Base-by-base conservation (phyloP, 768 basidiomycete genomes). In the Roridomyces roridus region DNA sequence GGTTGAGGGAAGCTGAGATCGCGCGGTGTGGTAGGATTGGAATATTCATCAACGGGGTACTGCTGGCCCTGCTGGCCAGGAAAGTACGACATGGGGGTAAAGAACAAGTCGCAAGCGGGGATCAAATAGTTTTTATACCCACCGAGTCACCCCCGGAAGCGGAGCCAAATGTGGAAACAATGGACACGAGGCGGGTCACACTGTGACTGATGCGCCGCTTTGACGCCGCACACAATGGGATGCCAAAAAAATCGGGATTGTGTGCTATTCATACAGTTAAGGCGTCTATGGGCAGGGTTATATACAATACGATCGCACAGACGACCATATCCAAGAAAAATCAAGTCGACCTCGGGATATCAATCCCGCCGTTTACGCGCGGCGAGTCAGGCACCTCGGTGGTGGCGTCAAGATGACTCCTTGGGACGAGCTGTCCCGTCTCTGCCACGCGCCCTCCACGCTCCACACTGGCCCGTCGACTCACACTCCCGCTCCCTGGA, bases 391-490 rank as follows among this genome's bases (percentile, higher is more conserved):
- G 68, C 41, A 67, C 67, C 29, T 76, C 72, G 43, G 70, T 66
- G 11, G 72, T 71, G 23, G 70, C 83, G 21, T 77, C 78, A 23
- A 80, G 77, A 40, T 78, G 77, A 65, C 80, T 81, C 54, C 84
- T 68, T 20, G 79, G 76, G 41, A 80, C 60, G 59, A 91, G 67
- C 46, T 77, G 78, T 14, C 87, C 87, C 37, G 83, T 87, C 75
- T 91, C 89, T 1, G 88, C 89, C 24, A 91, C 78, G 31, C 89
- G 74, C 20, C 79, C 88, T 6, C 88, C 86, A 5, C 82, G 78
- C 58, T 88, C 88, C 29, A 85, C 74, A 63, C 74, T 74, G 29
- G 74, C 70, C 59, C 78, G 74, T 36, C 67, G 74, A 48, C 67
- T 73, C 31, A 34, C 31, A 15, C 31, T 34, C 15, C 31, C 31